Evolutionary conservation across 805 yeast species (phyloP).

Genomic region (Metschnikowia hibisci): DNA sequence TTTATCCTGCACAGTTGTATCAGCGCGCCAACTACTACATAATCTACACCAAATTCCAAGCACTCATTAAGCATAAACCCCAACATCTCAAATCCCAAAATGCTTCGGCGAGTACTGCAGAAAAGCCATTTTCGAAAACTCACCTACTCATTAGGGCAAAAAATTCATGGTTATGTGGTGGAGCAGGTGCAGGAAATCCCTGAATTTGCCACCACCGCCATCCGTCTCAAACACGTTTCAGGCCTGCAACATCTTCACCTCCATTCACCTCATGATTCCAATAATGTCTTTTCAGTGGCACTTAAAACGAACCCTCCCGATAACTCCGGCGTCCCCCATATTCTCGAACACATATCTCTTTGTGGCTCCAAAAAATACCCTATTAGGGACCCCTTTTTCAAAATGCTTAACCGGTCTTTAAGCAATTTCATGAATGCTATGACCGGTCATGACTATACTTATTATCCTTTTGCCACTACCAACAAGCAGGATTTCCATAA

Average conservation of each 20-base stretch:
- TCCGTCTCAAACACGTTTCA: constrained; percentile 66
- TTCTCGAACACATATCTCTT: constrained; percentile 90
- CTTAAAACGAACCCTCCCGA: constrained; percentile 95
- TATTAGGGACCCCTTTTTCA: constrained; percentile 95
- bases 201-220: constrained; percentile 77
- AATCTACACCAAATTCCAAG: not conserved
- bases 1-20: too few species aligned
- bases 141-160: constrained; percentile 50
- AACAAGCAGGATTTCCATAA: constrained; percentile 77
- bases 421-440: constrained; percentile 98
- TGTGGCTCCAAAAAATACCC: constrained; percentile 93
- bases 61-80: not conserved
- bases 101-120: not conserved
- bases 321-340: constrained; percentile 94
- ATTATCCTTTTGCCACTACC: constrained; percentile 94
- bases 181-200: constrained; percentile 67
- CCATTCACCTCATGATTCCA: constrained; percentile 70
- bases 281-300: constrained; percentile 84
- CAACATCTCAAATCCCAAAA: not conserved
- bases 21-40: too few species aligned
- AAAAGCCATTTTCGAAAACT: not conserved
- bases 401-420: constrained; percentile 91
- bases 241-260: constrained; percentile 84
- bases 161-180: constrained; percentile 64
- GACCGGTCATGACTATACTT: constrained; percentile 97